Conservation (phyloP, 305 asterid species). For the Fraxinus platypoda region DNA sequence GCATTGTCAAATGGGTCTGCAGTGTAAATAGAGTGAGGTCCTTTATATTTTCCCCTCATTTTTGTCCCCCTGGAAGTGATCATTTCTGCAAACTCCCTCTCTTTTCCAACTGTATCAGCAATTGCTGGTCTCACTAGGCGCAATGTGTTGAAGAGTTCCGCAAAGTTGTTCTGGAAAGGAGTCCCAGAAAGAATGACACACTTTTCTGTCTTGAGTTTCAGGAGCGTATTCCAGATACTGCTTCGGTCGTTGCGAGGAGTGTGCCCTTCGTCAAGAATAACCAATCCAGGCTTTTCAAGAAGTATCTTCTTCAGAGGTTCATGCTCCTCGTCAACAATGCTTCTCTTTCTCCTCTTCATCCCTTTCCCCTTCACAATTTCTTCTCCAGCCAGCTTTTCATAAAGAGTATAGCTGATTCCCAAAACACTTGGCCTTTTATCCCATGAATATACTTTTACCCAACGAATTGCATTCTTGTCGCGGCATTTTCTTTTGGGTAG, state of each 20-base stretch:
- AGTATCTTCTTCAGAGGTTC: not conserved
- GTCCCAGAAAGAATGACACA: slow-evolving; percentile 27
- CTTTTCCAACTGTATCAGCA: slow-evolving; percentile 37
- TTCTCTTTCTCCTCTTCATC: not conserved
- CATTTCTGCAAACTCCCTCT: slow-evolving; percentile 32
- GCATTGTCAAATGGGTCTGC: not conserved
- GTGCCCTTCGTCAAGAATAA: not conserved
- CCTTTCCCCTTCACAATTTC: not conserved
- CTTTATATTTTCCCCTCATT: not conserved
- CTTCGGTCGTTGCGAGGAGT: not conserved
- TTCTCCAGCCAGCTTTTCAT: slow-evolving; percentile 41
- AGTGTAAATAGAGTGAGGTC: slow-evolving; percentile 18
- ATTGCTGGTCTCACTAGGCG: slow-evolving; percentile 60
- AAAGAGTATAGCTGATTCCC: slow-evolving; percentile 12
- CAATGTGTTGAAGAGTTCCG: slow-evolving; percentile 66
- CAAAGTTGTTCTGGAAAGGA: slow-evolving; percentile 70
- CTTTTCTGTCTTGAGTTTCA: not conserved
- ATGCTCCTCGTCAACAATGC: not conserved
- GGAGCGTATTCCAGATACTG: not conserved
- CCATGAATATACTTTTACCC: slow-evolving; percentile 46
- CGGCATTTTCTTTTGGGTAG: slow-evolving; percentile 7
- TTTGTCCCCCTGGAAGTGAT: slow-evolving; percentile 6
- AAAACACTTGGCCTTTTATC: not conserved
- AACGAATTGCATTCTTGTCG: slow-evolving; percentile 29
- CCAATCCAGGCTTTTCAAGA: not conserved